Conservation (phyloP, 257 asterid genomes). For the Henckelia pumila region DNA sequence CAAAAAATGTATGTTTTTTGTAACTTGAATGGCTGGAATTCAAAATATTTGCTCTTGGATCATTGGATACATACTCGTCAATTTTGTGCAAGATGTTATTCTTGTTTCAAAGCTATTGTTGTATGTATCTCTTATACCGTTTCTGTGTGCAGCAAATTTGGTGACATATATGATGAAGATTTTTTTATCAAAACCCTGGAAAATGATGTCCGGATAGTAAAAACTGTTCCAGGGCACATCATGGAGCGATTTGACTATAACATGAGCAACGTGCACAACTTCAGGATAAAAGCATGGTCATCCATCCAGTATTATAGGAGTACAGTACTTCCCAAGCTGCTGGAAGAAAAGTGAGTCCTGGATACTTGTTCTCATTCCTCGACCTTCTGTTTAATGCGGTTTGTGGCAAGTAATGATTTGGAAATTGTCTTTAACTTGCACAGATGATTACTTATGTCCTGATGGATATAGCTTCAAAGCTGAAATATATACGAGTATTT, state of each 20-base stretch:
- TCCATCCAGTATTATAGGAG: conserved; percentile 71
- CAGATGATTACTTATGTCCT: conserved; percentile 14
- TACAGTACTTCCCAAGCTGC: conserved; percentile 84
- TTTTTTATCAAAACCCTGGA: conserved; percentile 67
- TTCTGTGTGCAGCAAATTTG: conserved; percentile 75
- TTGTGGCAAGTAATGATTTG: neutral
- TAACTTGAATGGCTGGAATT: conserved; percentile 16
- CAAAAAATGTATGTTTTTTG: neutral
- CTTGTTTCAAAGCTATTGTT: conserved; percentile 22
- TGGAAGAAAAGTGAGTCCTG: conserved; percentile 83
- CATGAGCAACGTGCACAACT: conserved; percentile 87
- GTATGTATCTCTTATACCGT: conserved; percentile 21
- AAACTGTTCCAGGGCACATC: conserved; percentile 60
- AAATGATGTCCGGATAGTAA: conserved; percentile 78
- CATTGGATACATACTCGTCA: conserved; percentile 18
- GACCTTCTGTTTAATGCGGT: neutral
- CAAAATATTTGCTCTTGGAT: neutral
- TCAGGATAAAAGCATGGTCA: conserved; percentile 95
- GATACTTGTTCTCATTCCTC: conserved; percentile 26
- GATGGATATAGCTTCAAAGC: conserved; percentile 3
- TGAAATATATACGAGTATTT: neutral
- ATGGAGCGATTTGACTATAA: conserved; percentile 91
- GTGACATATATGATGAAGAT: conserved; percentile 88
- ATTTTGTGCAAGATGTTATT: conserved; percentile 8
- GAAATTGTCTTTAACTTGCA: conserved; percentile 1